Percentiles rank a stretch among this genome's conserved stretches.
These are phyloP conservation scores for Periconia sp. DNA, from an alignment of 2,329 filamentous ascomycete genomes.

Conservation along the genomic window DNA sequence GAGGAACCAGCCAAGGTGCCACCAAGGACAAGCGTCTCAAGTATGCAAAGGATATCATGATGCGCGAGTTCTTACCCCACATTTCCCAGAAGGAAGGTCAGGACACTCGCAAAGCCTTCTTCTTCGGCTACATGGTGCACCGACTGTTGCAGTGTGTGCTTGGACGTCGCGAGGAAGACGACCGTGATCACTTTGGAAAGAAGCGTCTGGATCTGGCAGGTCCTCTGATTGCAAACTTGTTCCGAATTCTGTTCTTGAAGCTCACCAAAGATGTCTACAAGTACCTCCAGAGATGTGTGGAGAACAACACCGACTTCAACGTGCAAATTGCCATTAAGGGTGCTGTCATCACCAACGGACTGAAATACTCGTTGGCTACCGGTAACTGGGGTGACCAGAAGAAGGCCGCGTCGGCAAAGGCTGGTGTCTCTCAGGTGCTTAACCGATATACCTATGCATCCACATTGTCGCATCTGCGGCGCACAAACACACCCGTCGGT, in stretches of 20 bases:
- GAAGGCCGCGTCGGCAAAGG: conserved; percentile 92
- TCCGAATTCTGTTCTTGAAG: conserved; percentile 87
- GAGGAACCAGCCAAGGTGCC: conserved; percentile 74
- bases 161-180: conserved; percentile 89
- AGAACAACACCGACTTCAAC: conserved; percentile 86
- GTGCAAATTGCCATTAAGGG: conserved; percentile 88
- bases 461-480: conserved; percentile 91
- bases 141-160: conserved; percentile 90
- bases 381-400: conserved; percentile 99
- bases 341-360: conserved; percentile 84
- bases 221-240: conserved; percentile 91
- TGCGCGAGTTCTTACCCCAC: conserved; percentile 94
- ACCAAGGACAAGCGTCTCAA: conserved; percentile 87
- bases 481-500: conserved; percentile 96
- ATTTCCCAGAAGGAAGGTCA: conserved; percentile 95
- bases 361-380: conserved; percentile 96
- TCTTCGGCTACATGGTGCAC: conserved; percentile 98
- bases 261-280: conserved; percentile 88
- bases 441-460: conserved; percentile 98
- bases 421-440: conserved; percentile 95
- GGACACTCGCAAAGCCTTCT: conserved; percentile 95
- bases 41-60: conserved; percentile 89
- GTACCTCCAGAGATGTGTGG: conserved; percentile 89
- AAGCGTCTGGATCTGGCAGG: conserved; percentile 96
- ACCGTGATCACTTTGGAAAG: conserved; percentile 98